Base-by-base conservation (phyloP, 257 asterid genomes). In the Ajuga chamaepitys region DNA sequence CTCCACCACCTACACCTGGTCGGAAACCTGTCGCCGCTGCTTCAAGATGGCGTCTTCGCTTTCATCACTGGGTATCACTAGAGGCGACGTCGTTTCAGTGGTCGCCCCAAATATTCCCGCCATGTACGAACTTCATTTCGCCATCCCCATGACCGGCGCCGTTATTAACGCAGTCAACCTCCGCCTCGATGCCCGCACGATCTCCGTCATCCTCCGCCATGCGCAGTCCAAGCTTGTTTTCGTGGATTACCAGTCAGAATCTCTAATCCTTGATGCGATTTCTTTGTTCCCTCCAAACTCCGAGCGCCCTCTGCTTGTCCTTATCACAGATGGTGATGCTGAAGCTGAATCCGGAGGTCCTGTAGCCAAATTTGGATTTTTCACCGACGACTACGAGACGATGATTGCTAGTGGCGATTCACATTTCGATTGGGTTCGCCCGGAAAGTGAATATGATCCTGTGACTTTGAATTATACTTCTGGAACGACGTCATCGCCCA, bases 401-500 rank as follows among this genome's bases (percentile, higher is more conserved):
- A 37, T 86, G 77, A 18, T 82, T 4, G 13, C 26, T 16, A 76
- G 34, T 2, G 96, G 92, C 1, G 84, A 84, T 70, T 63, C 69
- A 16, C 25, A 62, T 4, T 89, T 89, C 75, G 50, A 73, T 17
- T 89, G 95, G 95, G 13, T 85, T 8, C 78, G 79, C 0, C 97
- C 95, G 1, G 46, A 10, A 4, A 76, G 69, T 7, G 97, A 89
- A 42, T 80, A 52, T 17, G 86, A 82, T 9, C 95, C 97, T 1
- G 9, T 89, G 48, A 50, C 76, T 0, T 37, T 87, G 50, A 89
- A 85, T 62, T 89, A 89, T 76, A 89, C 97, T 32, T 89, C 96
- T 3, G 96, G 95, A 4, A 89, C 96, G 10, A 89, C 96, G 3
- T 85, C 96, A 0, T 59, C 91, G 4, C 97, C 97, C 0, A 85